These are phyloP conservation scores for Cyberlindnera galapagoensis DNA, from an alignment of 805 yeast genomes.

Conservation along the genomic window DNA sequence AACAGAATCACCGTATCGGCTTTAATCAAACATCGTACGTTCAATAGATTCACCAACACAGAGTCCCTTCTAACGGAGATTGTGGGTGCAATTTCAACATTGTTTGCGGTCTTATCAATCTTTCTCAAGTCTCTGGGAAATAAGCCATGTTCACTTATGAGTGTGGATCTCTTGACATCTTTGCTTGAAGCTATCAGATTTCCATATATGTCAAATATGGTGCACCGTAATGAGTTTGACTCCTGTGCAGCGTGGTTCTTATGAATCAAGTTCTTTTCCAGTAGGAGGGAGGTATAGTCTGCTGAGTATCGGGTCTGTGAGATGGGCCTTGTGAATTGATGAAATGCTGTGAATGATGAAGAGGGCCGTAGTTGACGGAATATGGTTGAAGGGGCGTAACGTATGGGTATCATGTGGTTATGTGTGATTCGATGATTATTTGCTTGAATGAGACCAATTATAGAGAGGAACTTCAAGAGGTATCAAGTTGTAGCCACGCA, in stretches of 20 bases:
- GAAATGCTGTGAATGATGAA: too few species aligned
- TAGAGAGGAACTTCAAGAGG: too few species aligned
- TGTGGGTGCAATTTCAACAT: conserved; percentile 75
- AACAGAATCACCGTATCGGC: conserved; percentile 67
- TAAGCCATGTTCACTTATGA: conserved; percentile 67
- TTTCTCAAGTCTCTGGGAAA: conserved; percentile 88
- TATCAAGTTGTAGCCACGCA: too few species aligned
- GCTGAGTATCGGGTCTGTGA: too few species aligned
- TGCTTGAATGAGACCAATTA: too few species aligned
- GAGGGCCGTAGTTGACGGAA: too few species aligned
- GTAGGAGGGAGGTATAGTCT: conserved; percentile 25
- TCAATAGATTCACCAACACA: conserved; percentile 66
- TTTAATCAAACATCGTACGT: conserved; percentile 73
- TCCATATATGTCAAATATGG: conserved; percentile 70
- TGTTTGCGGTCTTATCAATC: conserved; percentile 54
- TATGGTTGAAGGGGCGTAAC: too few species aligned
- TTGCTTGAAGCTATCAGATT: conserved; percentile 62
- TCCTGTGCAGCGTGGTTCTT: conserved; percentile 29
- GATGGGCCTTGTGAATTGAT: too few species aligned
- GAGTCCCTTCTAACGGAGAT: conserved; percentile 70
- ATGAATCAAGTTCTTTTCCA: conserved; percentile 33
- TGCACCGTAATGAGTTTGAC: conserved; percentile 55
- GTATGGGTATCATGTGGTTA: too few species aligned
- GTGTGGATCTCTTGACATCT: conserved; percentile 65
- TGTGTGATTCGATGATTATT: too few species aligned